A percentile compares a stretch with the other conserved stretches of the same genome.
These are phyloP conservation scores for Candida berthetii DNA, from an alignment of 805 yeast genomes.

Conservation along the genomic window DNA sequence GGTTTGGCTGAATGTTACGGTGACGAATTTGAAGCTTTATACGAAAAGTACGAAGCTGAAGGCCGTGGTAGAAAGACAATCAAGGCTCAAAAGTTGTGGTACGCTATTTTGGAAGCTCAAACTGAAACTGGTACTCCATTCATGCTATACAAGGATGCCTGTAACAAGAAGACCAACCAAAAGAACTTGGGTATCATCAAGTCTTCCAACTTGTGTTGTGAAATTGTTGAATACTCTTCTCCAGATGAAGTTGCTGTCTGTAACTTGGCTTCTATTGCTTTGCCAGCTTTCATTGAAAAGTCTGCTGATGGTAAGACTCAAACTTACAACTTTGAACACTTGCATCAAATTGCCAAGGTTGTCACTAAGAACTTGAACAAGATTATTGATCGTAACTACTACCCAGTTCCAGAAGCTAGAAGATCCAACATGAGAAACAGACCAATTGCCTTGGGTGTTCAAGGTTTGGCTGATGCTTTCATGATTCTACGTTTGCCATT, in stretches of 20 bases:
- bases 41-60: slow-evolving; percentile 65
- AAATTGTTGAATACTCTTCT: slow-evolving; percentile 86
- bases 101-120: slow-evolving; percentile 83
- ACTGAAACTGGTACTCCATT: slow-evolving; percentile 96
- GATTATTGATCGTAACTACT: slow-evolving; percentile 78
- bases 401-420: slow-evolving; percentile 77
- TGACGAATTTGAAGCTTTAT: slow-evolving; percentile 69
- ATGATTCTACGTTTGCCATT: slow-evolving; percentile 78
- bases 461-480: slow-evolving; percentile 90
- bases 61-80: slow-evolving; percentile 59
- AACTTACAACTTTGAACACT: slow-evolving; percentile 61
- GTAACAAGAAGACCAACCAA: slow-evolving; percentile 84
- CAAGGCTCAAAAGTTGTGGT: slow-evolving; percentile 89
- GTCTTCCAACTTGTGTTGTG: slow-evolving; percentile 92
- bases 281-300: slow-evolving; percentile 66
- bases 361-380: slow-evolving; percentile 72
- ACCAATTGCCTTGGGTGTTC: slow-evolving; percentile 98
- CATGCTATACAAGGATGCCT: slow-evolving; percentile 89
- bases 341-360: slow-evolving; percentile 75
- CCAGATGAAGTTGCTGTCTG: slow-evolving; percentile 95
- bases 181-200: slow-evolving; percentile 89
- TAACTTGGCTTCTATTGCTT: slow-evolving; percentile 85
- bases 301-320: slow-evolving; percentile 37
- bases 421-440: slow-evolving; percentile 76
- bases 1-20: slow-evolving; percentile 83